These are phyloP conservation scores for Candida mesenterica DNA, from an alignment of 1,139 yeast genomes.

Conservation along the genomic window DNA sequence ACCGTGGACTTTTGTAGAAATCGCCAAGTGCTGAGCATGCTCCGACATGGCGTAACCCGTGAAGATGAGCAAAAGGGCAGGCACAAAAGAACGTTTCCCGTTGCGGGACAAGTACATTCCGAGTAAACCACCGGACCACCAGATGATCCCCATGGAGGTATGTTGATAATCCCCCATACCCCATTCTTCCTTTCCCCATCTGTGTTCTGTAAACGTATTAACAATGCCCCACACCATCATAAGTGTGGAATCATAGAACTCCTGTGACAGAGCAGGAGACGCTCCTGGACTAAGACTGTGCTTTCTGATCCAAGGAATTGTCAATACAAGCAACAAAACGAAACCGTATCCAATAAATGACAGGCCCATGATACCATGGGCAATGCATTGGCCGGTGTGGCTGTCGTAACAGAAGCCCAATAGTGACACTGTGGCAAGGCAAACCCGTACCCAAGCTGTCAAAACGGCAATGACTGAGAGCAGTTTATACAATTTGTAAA, in stretches of 20 bases:
- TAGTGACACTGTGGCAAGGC: constrained; percentile 79
- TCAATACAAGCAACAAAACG: constrained; percentile 60
- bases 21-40: constrained; percentile 70
- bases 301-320: constrained; percentile 65
- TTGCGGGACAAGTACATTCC: constrained; percentile 74
- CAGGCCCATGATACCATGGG: constrained; percentile 96
- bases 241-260: constrained; percentile 75
- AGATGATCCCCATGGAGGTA: constrained; percentile 91
- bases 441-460: constrained; percentile 67
- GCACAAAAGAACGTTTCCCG: constrained; percentile 70
- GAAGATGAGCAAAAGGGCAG: constrained; percentile 74
- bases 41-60: constrained; percentile 96
- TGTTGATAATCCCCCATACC: constrained; percentile 89
- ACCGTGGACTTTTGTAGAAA: constrained; percentile 83
- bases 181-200: constrained; percentile 91
- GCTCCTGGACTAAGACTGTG: constrained; percentile 17
- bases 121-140: constrained; percentile 93
- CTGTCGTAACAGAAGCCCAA: constrained; percentile 73
- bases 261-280: constrained; percentile 57
- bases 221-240: constrained; percentile 91
- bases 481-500: constrained; percentile 38
- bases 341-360: constrained; percentile 81
- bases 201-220: constrained; percentile 91
- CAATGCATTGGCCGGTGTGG: constrained; percentile 89
- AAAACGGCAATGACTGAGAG: constrained; percentile 46